Conservation (phyloP, 1,284 basidiomycete species). For the Ustilago nuda region DNA sequence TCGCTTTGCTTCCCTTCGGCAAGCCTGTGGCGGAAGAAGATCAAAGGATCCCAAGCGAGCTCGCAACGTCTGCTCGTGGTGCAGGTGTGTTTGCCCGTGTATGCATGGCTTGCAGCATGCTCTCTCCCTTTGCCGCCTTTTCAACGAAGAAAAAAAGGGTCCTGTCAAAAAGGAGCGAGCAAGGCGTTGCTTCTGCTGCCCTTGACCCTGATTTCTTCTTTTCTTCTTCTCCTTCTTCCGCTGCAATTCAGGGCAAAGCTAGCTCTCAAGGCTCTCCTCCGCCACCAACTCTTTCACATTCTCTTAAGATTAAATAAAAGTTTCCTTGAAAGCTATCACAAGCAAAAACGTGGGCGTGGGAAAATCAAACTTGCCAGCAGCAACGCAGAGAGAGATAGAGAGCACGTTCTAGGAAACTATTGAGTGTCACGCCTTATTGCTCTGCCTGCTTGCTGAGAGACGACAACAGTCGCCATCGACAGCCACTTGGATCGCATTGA, state of each 20-base stretch:
- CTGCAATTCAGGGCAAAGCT: background rate
- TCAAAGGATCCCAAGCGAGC: background rate
- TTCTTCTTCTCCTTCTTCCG: background rate
- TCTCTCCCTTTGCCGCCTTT: background rate
- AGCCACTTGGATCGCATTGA: background rate
- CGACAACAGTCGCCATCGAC: background rate
- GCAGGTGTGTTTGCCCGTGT: background rate
- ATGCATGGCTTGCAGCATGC: slow-evolving; percentile 4
- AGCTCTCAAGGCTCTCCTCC: background rate
- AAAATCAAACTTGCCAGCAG: background rate
- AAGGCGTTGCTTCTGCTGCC: background rate
- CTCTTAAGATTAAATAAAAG: background rate
- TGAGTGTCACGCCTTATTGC: background rate
- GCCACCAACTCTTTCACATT: background rate
- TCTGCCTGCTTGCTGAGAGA: background rate
- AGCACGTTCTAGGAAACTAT: slow-evolving; percentile 2
- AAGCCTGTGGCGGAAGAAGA: background rate
- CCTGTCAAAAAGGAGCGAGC: background rate
- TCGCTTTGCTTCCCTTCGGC: no score
- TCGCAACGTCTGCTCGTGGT: background rate
- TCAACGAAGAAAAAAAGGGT: background rate
- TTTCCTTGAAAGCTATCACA: background rate
- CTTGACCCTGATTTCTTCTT: background rate
- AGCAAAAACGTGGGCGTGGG: slow-evolving; percentile 2
- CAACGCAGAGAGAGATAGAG: background rate